Evolutionary conservation across 2,329 filamentous ascomycete genomes (phyloP).

Genomic region (Cyphellophora europaea): DNA sequence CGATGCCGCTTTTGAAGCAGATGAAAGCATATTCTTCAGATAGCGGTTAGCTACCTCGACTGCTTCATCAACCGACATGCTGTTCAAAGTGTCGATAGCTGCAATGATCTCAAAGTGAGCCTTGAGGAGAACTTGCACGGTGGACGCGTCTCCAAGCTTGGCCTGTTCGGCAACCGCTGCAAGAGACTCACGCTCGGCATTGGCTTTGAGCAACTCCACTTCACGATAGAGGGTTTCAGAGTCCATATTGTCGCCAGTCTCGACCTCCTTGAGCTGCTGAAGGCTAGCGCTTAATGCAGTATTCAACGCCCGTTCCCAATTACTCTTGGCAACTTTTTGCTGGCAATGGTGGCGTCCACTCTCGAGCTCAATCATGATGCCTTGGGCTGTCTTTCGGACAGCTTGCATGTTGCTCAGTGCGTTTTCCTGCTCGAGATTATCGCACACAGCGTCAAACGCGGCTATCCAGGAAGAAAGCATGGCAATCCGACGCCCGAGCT

Average conservation of each 20-base stretch:
- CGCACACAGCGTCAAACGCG: constrained; percentile 77
- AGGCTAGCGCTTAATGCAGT: constrained; percentile 80
- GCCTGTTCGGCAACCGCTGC: constrained; percentile 74
- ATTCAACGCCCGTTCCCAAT: constrained; percentile 82
- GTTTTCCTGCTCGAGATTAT: constrained; percentile 58
- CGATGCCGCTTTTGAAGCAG: constrained; percentile 63
- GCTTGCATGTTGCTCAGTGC: constrained; percentile 57
- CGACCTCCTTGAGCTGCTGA: constrained; percentile 65
- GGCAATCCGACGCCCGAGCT: constrained; percentile 74
- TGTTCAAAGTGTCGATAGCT: constrained; percentile 70
- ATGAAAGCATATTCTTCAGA: constrained; percentile 67
- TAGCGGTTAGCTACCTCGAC: constrained; percentile 68
- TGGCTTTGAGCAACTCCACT: constrained; percentile 73
- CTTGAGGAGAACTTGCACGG: constrained; percentile 73
- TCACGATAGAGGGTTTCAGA: constrained; percentile 66
- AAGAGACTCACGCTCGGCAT: constrained; percentile 71
- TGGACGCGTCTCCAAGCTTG: constrained; percentile 64
- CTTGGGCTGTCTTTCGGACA: constrained; percentile 80
- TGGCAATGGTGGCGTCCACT: constrained; percentile 84
- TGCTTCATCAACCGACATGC: constrained; percentile 76
- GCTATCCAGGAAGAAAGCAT: constrained; percentile 88
- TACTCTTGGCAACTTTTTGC: constrained; percentile 67
- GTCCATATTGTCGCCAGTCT: constrained; percentile 57
- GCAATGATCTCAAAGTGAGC: constrained; percentile 88
- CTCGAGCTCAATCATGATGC: constrained; percentile 82